A percentile compares a stretch with the other conserved stretches of the same genome.
Conservation (phyloP, 2,329 filamentous ascomycete genomes). For the Rasamsonia emersonii region DNA sequence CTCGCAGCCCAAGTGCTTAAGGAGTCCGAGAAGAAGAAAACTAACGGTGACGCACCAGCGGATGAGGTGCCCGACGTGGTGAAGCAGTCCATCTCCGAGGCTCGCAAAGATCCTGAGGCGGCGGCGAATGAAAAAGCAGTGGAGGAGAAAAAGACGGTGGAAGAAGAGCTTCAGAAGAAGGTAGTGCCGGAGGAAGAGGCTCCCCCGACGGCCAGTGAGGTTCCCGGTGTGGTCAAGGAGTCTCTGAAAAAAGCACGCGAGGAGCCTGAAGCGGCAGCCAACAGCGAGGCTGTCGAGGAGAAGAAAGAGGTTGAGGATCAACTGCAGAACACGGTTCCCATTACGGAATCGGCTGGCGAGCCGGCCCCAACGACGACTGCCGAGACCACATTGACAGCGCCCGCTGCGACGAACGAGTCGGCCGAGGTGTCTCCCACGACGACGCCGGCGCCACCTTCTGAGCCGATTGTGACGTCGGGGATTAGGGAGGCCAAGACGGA, state of each 20-base stretch:
- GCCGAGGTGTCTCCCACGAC: constrained; percentile 13
- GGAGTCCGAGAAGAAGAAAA: constrained; percentile 24
- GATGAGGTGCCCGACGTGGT: constrained; percentile 36
- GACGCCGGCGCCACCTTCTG: constrained; percentile 9
- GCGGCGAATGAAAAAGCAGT: constrained; percentile 60
- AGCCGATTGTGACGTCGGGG: constrained; percentile 17
- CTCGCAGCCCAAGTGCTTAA: constrained; percentile 38
- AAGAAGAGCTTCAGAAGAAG: constrained; percentile 60
- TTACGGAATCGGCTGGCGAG: constrained; percentile 16
- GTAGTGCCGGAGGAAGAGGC: constrained; percentile 26
- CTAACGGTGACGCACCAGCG: constrained; percentile 13
- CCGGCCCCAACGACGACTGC: constrained; percentile 29
- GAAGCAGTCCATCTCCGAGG: constrained; percentile 37
- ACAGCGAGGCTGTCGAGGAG: constrained; percentile 56
- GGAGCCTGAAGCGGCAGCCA: constrained; percentile 59
- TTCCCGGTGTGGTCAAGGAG: constrained; percentile 29
- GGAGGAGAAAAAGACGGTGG: constrained; percentile 64
- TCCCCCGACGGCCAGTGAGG: constrained; percentile 21
- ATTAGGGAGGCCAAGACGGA: constrained; percentile 14
- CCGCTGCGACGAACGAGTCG: constrained; percentile 8
- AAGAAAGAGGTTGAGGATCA: constrained; percentile 63
- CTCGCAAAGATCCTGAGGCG: constrained; percentile 60
- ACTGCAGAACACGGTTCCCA: constrained; percentile 49
- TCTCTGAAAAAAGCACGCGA: constrained; percentile 40
- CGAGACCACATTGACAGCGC: constrained; percentile 17